Percentiles rank a stretch among this genome's conserved stretches.
Evolutionary conservation across 441 rosid genomes (phyloP).

Genomic region (Corymbia calophylla): DNA sequence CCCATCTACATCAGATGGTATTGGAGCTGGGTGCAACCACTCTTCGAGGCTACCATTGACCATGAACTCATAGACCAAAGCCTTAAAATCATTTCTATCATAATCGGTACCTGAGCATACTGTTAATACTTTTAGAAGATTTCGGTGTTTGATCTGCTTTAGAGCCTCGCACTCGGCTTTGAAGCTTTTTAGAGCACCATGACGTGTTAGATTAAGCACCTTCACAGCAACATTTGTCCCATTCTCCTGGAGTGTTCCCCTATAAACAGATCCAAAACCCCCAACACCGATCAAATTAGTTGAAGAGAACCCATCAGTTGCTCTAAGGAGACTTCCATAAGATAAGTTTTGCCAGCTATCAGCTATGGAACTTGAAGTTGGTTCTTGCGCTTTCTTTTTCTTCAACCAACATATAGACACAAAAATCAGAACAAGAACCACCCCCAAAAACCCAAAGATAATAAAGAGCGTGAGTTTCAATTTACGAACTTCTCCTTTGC

Average conservation of each 20-base stretch:
- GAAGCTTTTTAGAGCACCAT: background rate
- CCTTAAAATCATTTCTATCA: background rate
- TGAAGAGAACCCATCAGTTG: conserved; percentile 28
- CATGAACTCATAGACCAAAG: background rate
- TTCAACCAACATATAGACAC: background rate
- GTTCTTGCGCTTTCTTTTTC: background rate
- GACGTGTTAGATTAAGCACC: background rate
- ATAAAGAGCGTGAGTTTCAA: background rate
- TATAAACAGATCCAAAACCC: background rate
- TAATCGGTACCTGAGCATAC: background rate
- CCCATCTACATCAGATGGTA: background rate
- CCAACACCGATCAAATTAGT: conserved; percentile 24
- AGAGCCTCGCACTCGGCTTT: background rate
- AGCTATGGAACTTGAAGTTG: background rate
- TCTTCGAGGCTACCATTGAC: background rate
- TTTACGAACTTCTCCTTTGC: rapidly evolving
- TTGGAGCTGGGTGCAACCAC: background rate
- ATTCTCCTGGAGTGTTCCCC: background rate
- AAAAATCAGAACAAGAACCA: background rate
- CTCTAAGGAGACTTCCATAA: background rate
- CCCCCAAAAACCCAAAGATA: background rate
- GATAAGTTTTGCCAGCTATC: background rate
- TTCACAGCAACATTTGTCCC: background rate
- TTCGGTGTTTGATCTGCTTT: background rate
- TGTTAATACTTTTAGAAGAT: background rate